Evolutionary conservation across 108 stramenopile species (phyloP), one percentile per base, ranked within the genome.

Genomic region (Schizochytrium sp.): DNA sequence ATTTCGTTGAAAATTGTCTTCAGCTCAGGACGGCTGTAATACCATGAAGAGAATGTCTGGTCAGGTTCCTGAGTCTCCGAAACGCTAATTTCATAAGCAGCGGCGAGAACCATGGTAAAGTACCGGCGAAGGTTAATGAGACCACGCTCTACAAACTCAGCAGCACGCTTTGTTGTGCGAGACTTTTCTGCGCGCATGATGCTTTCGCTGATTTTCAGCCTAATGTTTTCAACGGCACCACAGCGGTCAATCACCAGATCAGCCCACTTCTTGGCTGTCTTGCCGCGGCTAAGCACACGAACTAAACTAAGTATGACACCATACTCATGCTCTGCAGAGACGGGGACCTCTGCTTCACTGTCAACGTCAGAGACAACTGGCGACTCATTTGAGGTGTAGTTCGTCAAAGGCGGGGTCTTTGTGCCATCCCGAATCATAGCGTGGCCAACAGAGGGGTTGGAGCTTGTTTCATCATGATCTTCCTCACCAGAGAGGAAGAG

Each of bases 211-310:
- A 83, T 83, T n/a, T 83, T 83, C 50, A 10, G 76, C 50, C 76
- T 47, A 83, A 83, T 83, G 76, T 83, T 83, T 53, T 83, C 76
- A 47, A 83, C 76, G 45, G 76, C 76, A 40, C 76, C 76, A 2
- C 76, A 83, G 50, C 53, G 76, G 28, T 83, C 76, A 28, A 83
- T 83, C 17, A 83, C 76, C 50, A 83, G 76, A 42, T 83, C 76
- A 5, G 76, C 76, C 76, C 76, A 83, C 76, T 83, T 83, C 28
- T 83, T 83, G 50, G 76, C 76, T 2, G 76, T 83, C 15, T 55
- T 83, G 28, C 76, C 76, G 28, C 40, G 49, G 53, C 76, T 83
- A 0, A 83, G 53, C 15, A 83, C 76, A n/a, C 76, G 47, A 55
- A 83, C 55, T 17, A 83, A 40, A 53, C 76, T 83, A 38, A 83